Conservation (phyloP, 768 basidiomycete genomes). For the Steccherinum ochraceum region DNA sequence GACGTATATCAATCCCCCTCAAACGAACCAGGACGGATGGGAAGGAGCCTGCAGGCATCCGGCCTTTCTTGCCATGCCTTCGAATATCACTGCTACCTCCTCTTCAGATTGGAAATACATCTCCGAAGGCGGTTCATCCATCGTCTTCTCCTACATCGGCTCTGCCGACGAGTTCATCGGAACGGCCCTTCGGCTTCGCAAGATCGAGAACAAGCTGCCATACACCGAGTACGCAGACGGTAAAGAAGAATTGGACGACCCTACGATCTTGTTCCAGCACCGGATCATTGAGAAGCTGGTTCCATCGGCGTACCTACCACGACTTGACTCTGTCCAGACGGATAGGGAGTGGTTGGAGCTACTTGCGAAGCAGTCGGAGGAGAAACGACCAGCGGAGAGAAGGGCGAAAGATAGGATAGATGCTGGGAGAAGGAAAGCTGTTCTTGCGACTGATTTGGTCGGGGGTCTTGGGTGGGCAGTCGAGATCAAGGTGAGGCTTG, state of each 20-base stretch:
- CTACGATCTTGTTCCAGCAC: slow-evolving; percentile 50
- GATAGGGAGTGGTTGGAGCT: slow-evolving; percentile 52
- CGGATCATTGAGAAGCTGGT: slow-evolving; percentile 62
- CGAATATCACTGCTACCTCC: too few species aligned
- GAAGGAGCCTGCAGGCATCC: too few species aligned
- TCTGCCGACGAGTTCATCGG: slow-evolving; percentile 46
- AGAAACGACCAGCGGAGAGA: slow-evolving; percentile 50
- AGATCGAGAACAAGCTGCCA: slow-evolving; percentile 27
- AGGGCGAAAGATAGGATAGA: slow-evolving; percentile 59
- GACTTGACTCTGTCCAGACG: slow-evolving; percentile 40
- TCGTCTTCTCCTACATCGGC: slow-evolving; percentile 81
- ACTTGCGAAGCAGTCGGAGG: slow-evolving; percentile 41
- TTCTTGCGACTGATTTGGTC: slow-evolving; percentile 79
- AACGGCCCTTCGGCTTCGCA: slow-evolving; percentile 77
- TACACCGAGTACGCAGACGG: slow-evolving; percentile 14
- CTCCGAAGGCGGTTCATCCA: slow-evolving; percentile 88
- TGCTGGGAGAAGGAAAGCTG: slow-evolving; percentile 41
- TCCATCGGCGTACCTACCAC: slow-evolving; percentile 51
- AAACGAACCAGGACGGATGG: too few species aligned
- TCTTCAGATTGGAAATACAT: slow-evolving; percentile 72
- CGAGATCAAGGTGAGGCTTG: slow-evolving; percentile 79
- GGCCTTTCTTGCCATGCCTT: too few species aligned
- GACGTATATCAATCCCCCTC: too few species aligned
- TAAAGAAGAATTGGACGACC: slow-evolving; percentile 35
- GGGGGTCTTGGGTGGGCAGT: slow-evolving; percentile 60